Base-by-base conservation (phyloP, 495 filamentous ascomycete genomes). In the Aspergillus baeticus region DNA sequence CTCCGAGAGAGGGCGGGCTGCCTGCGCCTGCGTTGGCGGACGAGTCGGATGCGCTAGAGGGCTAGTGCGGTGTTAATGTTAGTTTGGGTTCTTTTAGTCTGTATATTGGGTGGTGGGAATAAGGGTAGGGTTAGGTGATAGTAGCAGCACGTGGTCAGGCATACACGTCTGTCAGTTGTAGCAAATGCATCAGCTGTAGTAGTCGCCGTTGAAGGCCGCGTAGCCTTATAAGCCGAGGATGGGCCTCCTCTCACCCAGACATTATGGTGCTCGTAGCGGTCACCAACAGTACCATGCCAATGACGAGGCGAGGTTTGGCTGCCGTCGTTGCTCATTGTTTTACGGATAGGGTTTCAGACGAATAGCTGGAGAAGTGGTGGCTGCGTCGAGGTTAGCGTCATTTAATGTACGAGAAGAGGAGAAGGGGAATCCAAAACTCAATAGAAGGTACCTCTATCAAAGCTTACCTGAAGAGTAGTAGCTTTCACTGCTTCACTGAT, bases 191-290 rank as follows among this genome's bases (percentile, higher is more conserved):
- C 47, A 59, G 50, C 13, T 63, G 47, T n/a, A 61, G 65, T n/a
- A 64, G 47, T n/a, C 59, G 66, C 20, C 54, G 45, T 33, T 64
- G 75, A 22, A 54, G 68, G 35, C 48, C 58, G 37, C 55, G 57
- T 46, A 55, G 66, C 36, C 22, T 57, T 47, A 57, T 69, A 48
- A 59, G 56, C 55, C n/a, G 42, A 53, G 11, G 69, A 63, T 15
- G 66, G 58, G 20, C 74, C 76, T 35, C 76, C 76, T 18, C 58
- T 55, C 56, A 71, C 67, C 76, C 74, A 78, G 60, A 71, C 70
- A 51, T 76, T 78, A 31, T 55, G 65, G 49, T 77, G 75, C 48
- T 78, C 73, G 51, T 77, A 44, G 45, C 76, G 70, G 48, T 74
- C 57, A 23, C 74, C 76, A 21, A 67, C 7, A n/a, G 1, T 57